Conservation (phyloP, 257 asterid species). For the Avicennia marina region DNA sequence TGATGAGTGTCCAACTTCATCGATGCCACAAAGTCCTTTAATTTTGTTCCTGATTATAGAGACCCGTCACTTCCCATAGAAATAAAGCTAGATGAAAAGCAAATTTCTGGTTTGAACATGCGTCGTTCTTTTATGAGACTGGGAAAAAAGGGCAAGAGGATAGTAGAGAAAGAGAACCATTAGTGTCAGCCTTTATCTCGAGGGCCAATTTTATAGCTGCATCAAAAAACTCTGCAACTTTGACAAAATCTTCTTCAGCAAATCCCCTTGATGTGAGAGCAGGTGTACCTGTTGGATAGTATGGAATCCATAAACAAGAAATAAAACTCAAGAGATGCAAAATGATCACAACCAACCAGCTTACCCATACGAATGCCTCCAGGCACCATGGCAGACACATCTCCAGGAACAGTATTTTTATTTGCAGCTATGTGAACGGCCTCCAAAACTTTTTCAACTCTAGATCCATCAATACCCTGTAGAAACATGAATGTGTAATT, state of each 20-base stretch:
- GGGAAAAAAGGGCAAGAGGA: neutral
- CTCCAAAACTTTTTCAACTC: constrained; percentile 93
- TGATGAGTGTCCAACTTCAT: constrained; percentile 58
- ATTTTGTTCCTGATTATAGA: constrained; percentile 58
- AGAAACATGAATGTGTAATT: neutral
- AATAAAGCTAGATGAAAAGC: constrained; percentile 6
- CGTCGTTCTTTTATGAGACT: no score
- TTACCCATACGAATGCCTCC: constrained; percentile 99
- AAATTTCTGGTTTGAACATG: no score
- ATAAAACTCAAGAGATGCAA: neutral
- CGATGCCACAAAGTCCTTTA: constrained; percentile 89
- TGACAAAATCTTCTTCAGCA: constrained; percentile 68
- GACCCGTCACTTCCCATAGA: no score
- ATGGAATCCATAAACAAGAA: constrained; percentile 7
- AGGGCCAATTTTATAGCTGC: constrained; percentile 85
- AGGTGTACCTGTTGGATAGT: constrained; percentile 64
- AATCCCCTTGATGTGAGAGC: constrained; percentile 96
- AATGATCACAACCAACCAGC: constrained; percentile 4
- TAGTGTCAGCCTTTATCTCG: constrained; percentile 73
- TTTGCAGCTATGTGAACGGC: constrained; percentile 95
- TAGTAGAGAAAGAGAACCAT: constrained; percentile 38
- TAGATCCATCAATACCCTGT: constrained; percentile 98
- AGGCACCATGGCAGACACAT: constrained; percentile 99
- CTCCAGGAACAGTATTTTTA: constrained; percentile 97
- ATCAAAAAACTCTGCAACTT: constrained; percentile 85